These are phyloP conservation scores for Malassezia slooffiae DNA, from an alignment of 1,284 basidiomycete genomes.

Conservation along the genomic window DNA sequence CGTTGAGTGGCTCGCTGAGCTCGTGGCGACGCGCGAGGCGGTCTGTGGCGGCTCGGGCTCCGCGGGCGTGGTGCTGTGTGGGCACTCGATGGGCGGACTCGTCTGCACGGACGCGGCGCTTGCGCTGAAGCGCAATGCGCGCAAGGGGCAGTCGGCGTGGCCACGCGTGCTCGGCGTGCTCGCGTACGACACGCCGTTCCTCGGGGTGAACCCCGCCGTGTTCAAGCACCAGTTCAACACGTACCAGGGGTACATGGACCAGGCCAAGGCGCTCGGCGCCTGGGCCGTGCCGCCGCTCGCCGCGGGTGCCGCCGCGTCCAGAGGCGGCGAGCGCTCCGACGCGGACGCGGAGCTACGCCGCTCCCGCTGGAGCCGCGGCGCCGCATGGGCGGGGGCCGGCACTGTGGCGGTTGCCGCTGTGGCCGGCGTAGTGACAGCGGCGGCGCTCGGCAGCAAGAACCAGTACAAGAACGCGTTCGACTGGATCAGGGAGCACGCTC, in stretches of 20 bases:
- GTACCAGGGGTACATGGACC: constrained; percentile 46
- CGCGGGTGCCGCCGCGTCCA: constrained; percentile 15
- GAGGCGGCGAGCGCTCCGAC: constrained; percentile 17
- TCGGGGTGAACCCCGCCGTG: constrained; percentile 62
- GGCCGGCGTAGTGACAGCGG: constrained; percentile 49
- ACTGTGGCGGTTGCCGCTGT: constrained; percentile 47
- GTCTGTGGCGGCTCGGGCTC: constrained; percentile 47
- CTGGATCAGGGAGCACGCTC: constrained; percentile 78
- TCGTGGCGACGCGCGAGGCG: constrained; percentile 69
- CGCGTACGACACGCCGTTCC: constrained; percentile 69
- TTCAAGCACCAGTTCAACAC: constrained; percentile 75
- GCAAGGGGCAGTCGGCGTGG: constrained; percentile 57
- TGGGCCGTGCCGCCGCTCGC: constrained; percentile 43
- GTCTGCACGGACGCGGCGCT: constrained; percentile 72
- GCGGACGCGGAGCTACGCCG: constrained; percentile 18
- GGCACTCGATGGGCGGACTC: constrained; percentile 56
- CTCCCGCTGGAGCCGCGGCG: constrained; percentile 31
- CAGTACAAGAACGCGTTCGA: constrained; percentile 37
- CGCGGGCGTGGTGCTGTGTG: constrained; percentile 61
- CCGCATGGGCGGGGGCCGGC: constrained; percentile 11
- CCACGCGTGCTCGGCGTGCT: constrained; percentile 67
- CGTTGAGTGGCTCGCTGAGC: constrained; percentile 50
- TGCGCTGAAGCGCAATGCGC: constrained; percentile 24
- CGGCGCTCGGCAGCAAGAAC: constrained; percentile 64
- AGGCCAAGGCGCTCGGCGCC: neutral